Evolutionary conservation across 2,329 filamentous ascomycete genomes (phyloP).

Genomic region (Paraphaeosphaeria sporulosa): DNA sequence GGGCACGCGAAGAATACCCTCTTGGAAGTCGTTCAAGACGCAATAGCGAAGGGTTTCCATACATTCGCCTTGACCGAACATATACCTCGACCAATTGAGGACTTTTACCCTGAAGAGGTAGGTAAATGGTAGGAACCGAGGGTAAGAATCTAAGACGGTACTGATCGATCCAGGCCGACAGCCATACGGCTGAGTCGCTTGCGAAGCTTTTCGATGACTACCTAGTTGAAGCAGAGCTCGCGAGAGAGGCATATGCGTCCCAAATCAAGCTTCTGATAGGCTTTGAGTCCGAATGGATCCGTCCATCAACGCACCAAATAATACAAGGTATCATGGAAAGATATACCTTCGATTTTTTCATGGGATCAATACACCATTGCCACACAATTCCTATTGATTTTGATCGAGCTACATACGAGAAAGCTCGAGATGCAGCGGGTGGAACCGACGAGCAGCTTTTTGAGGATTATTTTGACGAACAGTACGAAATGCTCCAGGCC

Average conservation of each 20-base stretch:
- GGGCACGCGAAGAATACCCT: conserved; percentile 82
- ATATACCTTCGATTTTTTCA: conserved; percentile 82
- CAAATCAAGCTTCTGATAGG: conserved; percentile 84
- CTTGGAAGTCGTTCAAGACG: conserved; percentile 81
- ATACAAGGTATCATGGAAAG: conserved; percentile 67
- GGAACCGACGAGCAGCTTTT: conserved; percentile 71
- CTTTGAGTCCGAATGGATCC: conserved; percentile 94
- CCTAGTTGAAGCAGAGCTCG: conserved; percentile 74
- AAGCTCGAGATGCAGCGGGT: conserved; percentile 63
- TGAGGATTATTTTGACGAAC: conserved; percentile 86
- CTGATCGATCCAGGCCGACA: conserved; percentile 28
- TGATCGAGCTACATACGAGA: conserved; percentile 70
- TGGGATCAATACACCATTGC: conserved; percentile 92
- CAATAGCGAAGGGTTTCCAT: conserved; percentile 79
- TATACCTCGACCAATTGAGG: conserved; percentile 81
- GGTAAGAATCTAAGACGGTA: neutral
- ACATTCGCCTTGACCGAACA: conserved; percentile 92
- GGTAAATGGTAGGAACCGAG: conserved; percentile 11
- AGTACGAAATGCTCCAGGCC: conserved; percentile 78
- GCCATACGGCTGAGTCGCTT: conserved; percentile 42
- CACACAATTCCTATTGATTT: conserved; percentile 90
- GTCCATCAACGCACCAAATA: conserved; percentile 67
- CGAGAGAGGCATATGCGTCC: conserved; percentile 73
- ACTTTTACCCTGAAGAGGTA: conserved; percentile 94
- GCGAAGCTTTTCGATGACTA: conserved; percentile 71